phyloP scores from a whole-genome alignment of 1,284 basidiomycete genomes.

The Gomphus bonarii region DNA sequence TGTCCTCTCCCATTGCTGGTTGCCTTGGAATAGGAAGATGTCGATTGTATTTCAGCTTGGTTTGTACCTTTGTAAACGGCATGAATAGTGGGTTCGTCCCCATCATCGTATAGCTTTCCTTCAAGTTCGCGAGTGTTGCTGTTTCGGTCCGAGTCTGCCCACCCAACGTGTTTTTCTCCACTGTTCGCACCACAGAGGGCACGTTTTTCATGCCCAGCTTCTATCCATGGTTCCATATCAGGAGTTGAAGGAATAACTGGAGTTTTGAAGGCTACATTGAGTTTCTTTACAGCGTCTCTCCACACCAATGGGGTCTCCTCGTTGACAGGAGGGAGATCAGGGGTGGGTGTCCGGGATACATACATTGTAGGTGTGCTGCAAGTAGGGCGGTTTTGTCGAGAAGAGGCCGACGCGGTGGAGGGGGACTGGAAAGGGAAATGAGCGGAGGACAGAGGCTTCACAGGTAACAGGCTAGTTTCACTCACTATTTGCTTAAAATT shows the following conservation, averaged over 20 bases:
- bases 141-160: conserved; percentile 20
- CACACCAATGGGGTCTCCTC: conserved; percentile 35
- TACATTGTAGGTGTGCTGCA: conserved; percentile 15
- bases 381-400: not conserved
- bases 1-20: not conserved
- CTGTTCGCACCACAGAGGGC: conserved; percentile 14
- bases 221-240: conserved; percentile 38
- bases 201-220: conserved; percentile 20
- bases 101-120: conserved; percentile 13
- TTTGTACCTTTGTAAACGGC: conserved; percentile 16
- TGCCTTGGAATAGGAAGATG: not conserved
- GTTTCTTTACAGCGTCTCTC: conserved; percentile 14
- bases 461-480: not conserved
- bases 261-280: conserved; percentile 19
- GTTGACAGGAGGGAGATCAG: conserved; percentile 33
- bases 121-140: conserved; percentile 17
- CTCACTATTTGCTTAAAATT: not conserved
- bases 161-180: conserved; percentile 24
- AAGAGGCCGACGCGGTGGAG: not conserved
- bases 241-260: conserved; percentile 36
- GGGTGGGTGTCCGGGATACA: conserved; percentile 37
- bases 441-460: not conserved
- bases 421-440: not conserved
- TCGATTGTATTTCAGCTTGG: conserved; percentile 27
- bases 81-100: conserved; percentile 15